These are phyloP conservation scores for Pugionium cornutum DNA, from an alignment of 345 rosid species.

Conservation along the genomic window DNA sequence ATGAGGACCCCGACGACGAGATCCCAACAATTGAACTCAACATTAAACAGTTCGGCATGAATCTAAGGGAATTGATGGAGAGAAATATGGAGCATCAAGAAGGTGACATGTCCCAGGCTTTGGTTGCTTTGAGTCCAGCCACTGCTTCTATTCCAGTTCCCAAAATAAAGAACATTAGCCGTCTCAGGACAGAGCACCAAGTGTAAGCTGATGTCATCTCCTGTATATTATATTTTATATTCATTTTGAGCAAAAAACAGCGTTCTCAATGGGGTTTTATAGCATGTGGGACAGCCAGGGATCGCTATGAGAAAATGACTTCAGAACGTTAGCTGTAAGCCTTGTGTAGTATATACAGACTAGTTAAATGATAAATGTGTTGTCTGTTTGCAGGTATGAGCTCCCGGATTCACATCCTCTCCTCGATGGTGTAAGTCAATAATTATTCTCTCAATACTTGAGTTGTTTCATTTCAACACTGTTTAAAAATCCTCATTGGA, in stretches of 20 bases:
- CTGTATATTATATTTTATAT: constrained; percentile 15
- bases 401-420: constrained; percentile 93
- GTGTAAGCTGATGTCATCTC: constrained; percentile 66
- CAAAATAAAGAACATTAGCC: constrained; percentile 74
- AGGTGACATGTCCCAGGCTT: constrained; percentile 74
- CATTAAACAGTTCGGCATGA: constrained; percentile 57
- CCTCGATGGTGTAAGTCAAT: constrained; percentile 60
- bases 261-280: neutral
- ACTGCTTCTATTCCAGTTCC: constrained; percentile 68
- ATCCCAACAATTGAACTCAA: constrained; percentile 77
- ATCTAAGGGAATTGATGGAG: constrained; percentile 61
- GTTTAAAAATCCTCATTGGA: constrained; percentile 7
- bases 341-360: constrained; percentile 4
- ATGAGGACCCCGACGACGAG: constrained; percentile 80
- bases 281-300: constrained; percentile 20
- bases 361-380: constrained; percentile 27
- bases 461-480: constrained; percentile 16
- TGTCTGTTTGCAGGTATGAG: constrained; percentile 66
- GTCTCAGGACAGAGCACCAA: constrained; percentile 89
- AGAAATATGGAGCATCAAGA: constrained; percentile 70
- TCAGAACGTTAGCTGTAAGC: constrained; percentile 1
- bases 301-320: neutral
- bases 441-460: neutral
- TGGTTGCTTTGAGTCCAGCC: constrained; percentile 73
- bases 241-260: neutral